A percentile compares a stretch with the other conserved stretches of the same genome.
phyloP scores from a whole-genome alignment of 495 filamentous ascomycete species.

The Talaromyces nanjingensis region DNA sequence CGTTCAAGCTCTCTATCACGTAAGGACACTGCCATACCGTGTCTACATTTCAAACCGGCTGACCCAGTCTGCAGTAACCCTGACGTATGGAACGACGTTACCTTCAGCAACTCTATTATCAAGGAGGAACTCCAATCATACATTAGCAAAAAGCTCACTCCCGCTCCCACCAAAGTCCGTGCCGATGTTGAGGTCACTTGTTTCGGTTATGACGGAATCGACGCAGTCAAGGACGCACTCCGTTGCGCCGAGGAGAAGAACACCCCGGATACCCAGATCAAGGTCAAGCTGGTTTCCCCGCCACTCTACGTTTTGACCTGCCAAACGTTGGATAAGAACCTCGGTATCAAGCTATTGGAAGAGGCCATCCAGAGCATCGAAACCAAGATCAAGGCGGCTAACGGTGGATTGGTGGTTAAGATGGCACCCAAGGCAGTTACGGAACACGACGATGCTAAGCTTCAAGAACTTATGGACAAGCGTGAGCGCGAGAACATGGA shows the following conservation, averaged over 20 bases:
- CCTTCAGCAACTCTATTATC: slow-evolving; percentile 80
- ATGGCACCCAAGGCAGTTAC: slow-evolving; percentile 99
- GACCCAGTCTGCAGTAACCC: slow-evolving; percentile 57
- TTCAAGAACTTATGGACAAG: slow-evolving; percentile 98
- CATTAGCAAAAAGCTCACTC: slow-evolving; percentile 92
- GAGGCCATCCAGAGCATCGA: slow-evolving; percentile 80
- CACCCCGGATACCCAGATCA: slow-evolving; percentile 85
- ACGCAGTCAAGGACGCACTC: slow-evolving; percentile 87
- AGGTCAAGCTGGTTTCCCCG: slow-evolving; percentile 92
- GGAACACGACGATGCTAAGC: slow-evolving; percentile 93
- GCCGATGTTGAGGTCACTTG: slow-evolving; percentile 97
- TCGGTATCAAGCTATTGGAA: slow-evolving; percentile 77
- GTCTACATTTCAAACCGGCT: slow-evolving; percentile 11
- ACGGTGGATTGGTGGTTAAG: slow-evolving; percentile 76
- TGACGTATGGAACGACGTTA: slow-evolving; percentile 87
- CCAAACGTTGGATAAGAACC: slow-evolving; percentile 87
- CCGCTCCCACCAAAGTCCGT: slow-evolving; percentile 95
- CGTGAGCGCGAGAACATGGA: slow-evolving; percentile 95
- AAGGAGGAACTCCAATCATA: slow-evolving; percentile 83
- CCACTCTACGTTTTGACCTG: slow-evolving; percentile 91
- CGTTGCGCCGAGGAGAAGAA: slow-evolving; percentile 83
- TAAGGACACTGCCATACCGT: slow-evolving; percentile 27
- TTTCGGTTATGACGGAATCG: slow-evolving; percentile 97
- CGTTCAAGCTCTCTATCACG: slow-evolving; percentile 99
- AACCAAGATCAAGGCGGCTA: slow-evolving; percentile 61